Percentiles rank a stretch among this genome's conserved stretches.
Evolutionary conservation across 805 yeast species (phyloP).

Genomic region (Wickerhamiella kurtzmanii): DNA sequence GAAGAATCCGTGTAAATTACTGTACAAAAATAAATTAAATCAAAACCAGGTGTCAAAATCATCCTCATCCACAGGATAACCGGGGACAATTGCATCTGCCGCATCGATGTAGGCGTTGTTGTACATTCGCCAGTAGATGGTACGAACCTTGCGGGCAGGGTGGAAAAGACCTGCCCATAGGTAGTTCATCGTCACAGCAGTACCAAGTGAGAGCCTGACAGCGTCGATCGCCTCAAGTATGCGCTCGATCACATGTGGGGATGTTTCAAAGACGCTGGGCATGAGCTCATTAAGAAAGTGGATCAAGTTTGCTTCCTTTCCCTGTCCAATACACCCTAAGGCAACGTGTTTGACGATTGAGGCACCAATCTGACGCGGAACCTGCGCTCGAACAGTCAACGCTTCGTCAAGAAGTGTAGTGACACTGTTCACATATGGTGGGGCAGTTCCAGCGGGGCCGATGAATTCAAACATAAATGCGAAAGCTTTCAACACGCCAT

Average conservation of each 20-base stretch:
- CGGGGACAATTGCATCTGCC: conserved; percentile 67
- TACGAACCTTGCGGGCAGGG: conserved; percentile 78
- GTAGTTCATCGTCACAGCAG: conserved; percentile 61
- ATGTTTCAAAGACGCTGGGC: conserved; percentile 87
- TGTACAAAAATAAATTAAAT: neutral
- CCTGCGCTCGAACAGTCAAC: conserved; percentile 74
- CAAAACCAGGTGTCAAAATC: conserved; percentile 38
- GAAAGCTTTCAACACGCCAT: conserved; percentile 85
- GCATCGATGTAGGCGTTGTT: conserved; percentile 63
- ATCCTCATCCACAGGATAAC: conserved; percentile 41
- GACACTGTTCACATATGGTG: conserved; percentile 69
- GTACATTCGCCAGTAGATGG: conserved; percentile 73
- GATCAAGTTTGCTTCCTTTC: conserved; percentile 68
- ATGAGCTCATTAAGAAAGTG: conserved; percentile 68
- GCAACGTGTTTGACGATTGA: conserved; percentile 75
- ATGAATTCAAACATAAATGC: conserved; percentile 87
- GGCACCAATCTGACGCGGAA: conserved; percentile 92
- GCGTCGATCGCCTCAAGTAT: conserved; percentile 71
- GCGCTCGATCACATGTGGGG: conserved; percentile 85
- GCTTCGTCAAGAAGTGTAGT: conserved; percentile 80
- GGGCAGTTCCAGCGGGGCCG: conserved; percentile 47
- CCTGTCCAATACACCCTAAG: conserved; percentile 58
- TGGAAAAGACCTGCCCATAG: conserved; percentile 83
- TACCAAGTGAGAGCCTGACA: conserved; percentile 57
- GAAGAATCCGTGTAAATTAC: conserved; percentile 20